A percentile compares a stretch with the other conserved stretches of the same genome.
phyloP scores from a whole-genome alignment of 768 basidiomycete genomes.

The Termitomyces sp. region DNA sequence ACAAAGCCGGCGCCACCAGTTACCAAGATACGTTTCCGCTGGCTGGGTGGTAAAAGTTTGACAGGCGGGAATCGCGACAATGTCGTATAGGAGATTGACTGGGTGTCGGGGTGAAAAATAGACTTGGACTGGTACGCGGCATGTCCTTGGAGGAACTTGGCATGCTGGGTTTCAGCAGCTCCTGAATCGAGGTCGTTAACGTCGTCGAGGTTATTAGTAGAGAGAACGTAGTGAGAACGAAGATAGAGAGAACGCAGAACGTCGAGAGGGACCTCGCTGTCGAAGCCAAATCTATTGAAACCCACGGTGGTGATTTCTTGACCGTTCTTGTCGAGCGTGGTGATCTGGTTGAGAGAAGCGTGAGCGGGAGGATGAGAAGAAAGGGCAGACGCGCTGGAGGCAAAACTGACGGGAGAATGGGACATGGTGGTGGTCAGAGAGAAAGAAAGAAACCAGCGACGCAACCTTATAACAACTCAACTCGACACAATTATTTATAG shows the following conservation, averaged over 20 bases:
- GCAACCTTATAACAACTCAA: slow-evolving; percentile 6
- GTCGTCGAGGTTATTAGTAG: slow-evolving; percentile 33
- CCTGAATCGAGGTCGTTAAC: slow-evolving; percentile 37
- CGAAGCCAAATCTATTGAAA: slow-evolving; percentile 84
- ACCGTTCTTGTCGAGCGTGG: slow-evolving; percentile 72
- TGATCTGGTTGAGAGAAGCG: slow-evolving; percentile 42
- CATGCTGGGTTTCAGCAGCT: slow-evolving; percentile 44
- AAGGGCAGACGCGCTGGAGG: not conserved
- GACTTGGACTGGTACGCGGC: slow-evolving; percentile 77
- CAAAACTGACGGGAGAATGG: slow-evolving; percentile 25
- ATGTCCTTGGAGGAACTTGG: slow-evolving; percentile 49
- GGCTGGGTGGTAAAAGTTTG: slow-evolving; percentile 72
- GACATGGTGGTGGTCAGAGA: slow-evolving; percentile 19
- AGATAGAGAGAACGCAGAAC: slow-evolving; percentile 87
- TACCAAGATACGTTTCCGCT: slow-evolving; percentile 87
- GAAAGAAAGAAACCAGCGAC: slow-evolving; percentile 13
- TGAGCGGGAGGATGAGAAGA: slow-evolving; percentile 9
- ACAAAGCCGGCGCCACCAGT: slow-evolving; percentile 99
- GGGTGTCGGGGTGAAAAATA: slow-evolving; percentile 76
- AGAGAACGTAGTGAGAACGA: slow-evolving; percentile 70
- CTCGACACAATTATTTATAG: slow-evolving; percentile 14
- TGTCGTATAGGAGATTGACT: slow-evolving; percentile 89
- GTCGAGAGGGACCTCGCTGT: slow-evolving; percentile 79
- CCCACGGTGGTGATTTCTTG: slow-evolving; percentile 79
- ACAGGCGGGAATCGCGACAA: slow-evolving; percentile 93